Conservation (phyloP, 1,284 basidiomycete genomes). For the Cutaneotrichosporon sp. region DNA sequence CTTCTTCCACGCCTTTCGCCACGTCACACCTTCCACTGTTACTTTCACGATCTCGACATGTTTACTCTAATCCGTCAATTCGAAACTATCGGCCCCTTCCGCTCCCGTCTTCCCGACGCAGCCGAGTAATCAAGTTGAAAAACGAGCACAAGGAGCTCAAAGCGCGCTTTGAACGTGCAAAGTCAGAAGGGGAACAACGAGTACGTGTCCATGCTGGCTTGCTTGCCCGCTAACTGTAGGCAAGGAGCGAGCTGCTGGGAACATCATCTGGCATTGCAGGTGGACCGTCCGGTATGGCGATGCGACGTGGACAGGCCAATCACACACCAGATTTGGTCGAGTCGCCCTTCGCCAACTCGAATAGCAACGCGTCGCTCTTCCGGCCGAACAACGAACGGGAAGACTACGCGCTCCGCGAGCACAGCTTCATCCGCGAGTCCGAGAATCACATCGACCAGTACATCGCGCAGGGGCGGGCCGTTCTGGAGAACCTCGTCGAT, state of each 20-base stretch:
- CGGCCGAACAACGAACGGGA: conserved; percentile 58
- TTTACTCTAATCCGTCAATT: no score
- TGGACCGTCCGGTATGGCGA: conserved; percentile 33
- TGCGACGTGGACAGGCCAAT: conserved; percentile 45
- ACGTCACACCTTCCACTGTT: no score
- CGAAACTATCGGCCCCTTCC: no score
- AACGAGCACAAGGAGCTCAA: conserved; percentile 50
- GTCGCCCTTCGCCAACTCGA: conserved; percentile 47
- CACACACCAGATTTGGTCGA: conserved; percentile 51
- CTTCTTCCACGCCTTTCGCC: not conserved
- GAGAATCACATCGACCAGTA: conserved; percentile 79
- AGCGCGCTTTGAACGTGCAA: conserved; percentile 49
- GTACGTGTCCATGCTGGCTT: conserved; percentile 16
- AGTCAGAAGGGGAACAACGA: conserved; percentile 40
- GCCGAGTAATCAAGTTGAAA: conserved; percentile 49
- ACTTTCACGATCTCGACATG: no score
- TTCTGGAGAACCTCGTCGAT: conserved; percentile 81
- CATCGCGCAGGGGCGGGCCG: conserved; percentile 80
- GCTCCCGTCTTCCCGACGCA: conserved; percentile 16
- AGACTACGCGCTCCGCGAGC: conserved; percentile 73
- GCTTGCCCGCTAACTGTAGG: not conserved
- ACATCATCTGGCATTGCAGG: conserved; percentile 30
- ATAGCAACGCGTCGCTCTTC: conserved; percentile 62
- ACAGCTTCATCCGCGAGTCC: conserved; percentile 76
- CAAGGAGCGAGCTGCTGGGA: not conserved